Evolutionary conservation across 768 basidiomycete species (phyloP), one percentile per base, ranked within the genome.

Genomic region (Pulveroboletus sp.): DNA sequence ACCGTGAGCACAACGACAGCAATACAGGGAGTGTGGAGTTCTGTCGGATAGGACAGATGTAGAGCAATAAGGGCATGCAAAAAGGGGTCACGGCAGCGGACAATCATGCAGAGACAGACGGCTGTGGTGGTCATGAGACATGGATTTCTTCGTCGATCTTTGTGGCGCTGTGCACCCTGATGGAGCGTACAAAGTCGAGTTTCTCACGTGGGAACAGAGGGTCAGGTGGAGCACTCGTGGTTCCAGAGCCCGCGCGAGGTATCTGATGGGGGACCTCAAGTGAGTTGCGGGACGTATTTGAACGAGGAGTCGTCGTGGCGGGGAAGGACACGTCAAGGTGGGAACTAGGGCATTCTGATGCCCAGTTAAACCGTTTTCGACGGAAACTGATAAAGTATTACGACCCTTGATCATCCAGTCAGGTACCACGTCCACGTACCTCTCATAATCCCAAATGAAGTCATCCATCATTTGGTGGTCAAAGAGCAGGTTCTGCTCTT

Each of bases 361-460:
- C 83, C 84, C 84, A 87, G 57, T 85, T 79, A 62, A 87, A 79
- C 37, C 86, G 79, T 49, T 71, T 71, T 45, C 84, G 78, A 36
- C 81, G 79, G 69, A 86, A 87, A 51, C 86, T 88, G 58, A 44
- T 8, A 54, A 48, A 13, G 30, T 18, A 37, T 44, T 50, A n/a
- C 40, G 44, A 9, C 45, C 57, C 47, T 54, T 36, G 30, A 43
- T 58, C 30, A 35, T 47, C 32, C 36, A 44, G 8, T 14, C 36
- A 21, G 17, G 27, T 17, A 21, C 31, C n/a, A 9, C 18, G 39
- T 30, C 18, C 24, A 49, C 60, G 54, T 59, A 72, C 69, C 66
- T 63, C 21, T 70, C 68, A 32, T 70, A 71, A 44, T 71, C 69
- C 69, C 70, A 71, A 15, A 69, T 47, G 5, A 60, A 39, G 26